Base-by-base conservation (phyloP, 768 basidiomycete genomes). In the Leucogyrophana mollusca region DNA sequence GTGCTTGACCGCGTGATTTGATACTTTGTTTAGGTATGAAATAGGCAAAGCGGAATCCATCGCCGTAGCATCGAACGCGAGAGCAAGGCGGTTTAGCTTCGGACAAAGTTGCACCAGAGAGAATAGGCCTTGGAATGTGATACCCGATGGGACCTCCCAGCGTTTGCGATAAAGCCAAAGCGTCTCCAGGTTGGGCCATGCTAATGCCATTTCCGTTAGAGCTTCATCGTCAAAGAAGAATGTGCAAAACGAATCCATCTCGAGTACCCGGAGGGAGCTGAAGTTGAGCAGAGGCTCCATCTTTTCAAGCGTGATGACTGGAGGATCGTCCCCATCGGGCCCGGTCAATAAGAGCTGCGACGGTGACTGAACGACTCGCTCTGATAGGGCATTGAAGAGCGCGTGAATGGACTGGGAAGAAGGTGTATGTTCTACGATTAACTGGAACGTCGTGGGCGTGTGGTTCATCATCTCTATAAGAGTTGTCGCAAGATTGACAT, bases 271-370 rank as follows among this genome's bases (percentile, higher is more conserved):
- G 18, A 62, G 17, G 2, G 35, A 50, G 0, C 51, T 35, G 38
- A 62, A 62, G 1, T 34, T 43, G 0, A 51, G 24, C 8, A 63
- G 25, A 6, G 58, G 49, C 4, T 30, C 7, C 27, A 30, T 30
- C 27, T 6, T 30, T 13, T 30, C 27, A 13, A 30, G 13, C 13
- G 46, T 27, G 0, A 62, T 25, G 14, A 60, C 17, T 9, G 49
- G 2, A 51, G 11, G 40, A 60, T 60, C 4, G 58, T 48, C 22
- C 62, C 58, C 3, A 56, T 47, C 0, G 56, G 54, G 2, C 54
- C 50, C 14, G 50, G 54, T 58, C 61, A 63, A 32, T 63, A 63
- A 1, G 61, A 60, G 10, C 59, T 64, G 27, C 27, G 27, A 30
- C 27, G 27, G 27, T 30, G 27, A 30, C 6, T 30, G 7, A 6